phyloP scores from a whole-genome alignment of 2,329 filamentous ascomycete species.

The Cadophora malorum region DNA sequence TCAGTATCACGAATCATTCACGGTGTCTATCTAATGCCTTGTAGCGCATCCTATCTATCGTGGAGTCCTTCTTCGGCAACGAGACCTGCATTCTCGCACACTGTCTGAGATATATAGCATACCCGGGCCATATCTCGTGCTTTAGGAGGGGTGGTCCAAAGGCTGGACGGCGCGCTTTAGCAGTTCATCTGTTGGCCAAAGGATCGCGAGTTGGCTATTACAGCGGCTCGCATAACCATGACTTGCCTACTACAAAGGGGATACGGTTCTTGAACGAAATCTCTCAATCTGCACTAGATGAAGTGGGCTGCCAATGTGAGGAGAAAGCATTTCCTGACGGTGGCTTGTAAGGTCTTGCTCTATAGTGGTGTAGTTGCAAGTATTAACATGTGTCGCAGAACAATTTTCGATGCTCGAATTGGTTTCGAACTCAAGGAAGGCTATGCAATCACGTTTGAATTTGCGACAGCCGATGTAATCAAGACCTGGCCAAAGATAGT shows the following conservation, averaged over 20 bases:
- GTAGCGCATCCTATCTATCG: not conserved
- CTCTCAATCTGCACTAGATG: not conserved
- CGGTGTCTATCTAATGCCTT: not conserved
- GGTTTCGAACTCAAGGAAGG: not conserved
- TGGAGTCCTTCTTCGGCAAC: not conserved
- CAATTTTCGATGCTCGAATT: not conserved
- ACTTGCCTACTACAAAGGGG: not conserved
- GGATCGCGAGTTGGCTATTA: not conserved
- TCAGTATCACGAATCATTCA: not conserved
- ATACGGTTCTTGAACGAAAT: not conserved
- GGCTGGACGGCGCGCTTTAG: not conserved
- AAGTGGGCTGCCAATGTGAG: not conserved
- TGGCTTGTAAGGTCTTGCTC: not conserved
- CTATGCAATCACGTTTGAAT: not conserved
- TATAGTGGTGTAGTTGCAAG: not conserved
- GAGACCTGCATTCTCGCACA: not conserved
- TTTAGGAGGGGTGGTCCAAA: not conserved
- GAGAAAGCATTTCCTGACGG: constrained; percentile 4
- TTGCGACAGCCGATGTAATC: constrained; percentile 2
- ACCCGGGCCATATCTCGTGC: not conserved
- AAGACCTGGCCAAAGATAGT: not conserved
- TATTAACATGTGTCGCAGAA: not conserved
- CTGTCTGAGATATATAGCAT: not conserved
- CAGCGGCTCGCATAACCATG: not conserved
- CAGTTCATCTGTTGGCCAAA: not conserved